Evolutionary conservation across 768 basidiomycete genomes (phyloP).

Genomic region (Coprinellus micaceus): DNA sequence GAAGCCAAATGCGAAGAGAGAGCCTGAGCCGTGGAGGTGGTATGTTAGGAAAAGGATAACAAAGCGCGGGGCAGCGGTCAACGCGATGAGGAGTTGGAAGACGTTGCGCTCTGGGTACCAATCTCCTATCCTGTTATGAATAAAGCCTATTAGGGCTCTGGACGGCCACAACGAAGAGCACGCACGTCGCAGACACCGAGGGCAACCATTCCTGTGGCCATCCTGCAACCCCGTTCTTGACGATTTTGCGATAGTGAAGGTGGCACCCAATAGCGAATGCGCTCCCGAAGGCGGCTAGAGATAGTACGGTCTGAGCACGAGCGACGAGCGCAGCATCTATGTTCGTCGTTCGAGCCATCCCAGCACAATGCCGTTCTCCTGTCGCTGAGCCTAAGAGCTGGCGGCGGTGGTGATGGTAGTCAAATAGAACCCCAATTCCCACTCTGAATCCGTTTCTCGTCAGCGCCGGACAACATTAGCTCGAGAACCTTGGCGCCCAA

Average conservation of each 20-base stretch:
- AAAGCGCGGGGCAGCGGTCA: slow-evolving; percentile 81
- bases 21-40: slow-evolving; percentile 44
- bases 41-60: slow-evolving; percentile 62
- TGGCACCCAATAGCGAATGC: slow-evolving; percentile 63
- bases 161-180: no score
- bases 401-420: no score
- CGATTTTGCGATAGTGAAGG: slow-evolving; percentile 80
- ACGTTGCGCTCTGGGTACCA: slow-evolving; percentile 84
- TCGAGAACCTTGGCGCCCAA: no score
- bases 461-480: no score
- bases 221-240: slow-evolving; percentile 77
- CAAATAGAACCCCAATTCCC: no score
- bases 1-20: slow-evolving; percentile 57
- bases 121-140: slow-evolving; percentile 84
- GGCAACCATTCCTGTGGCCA: slow-evolving; percentile 92
- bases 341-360: slow-evolving; percentile 11
- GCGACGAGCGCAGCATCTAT: slow-evolving; percentile 56
- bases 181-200: slow-evolving; percentile 81
- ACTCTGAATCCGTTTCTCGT: no score
- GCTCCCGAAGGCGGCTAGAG: slow-evolving; percentile 57
- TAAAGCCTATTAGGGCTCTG: no score
- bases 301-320: slow-evolving; percentile 61
- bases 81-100: slow-evolving; percentile 84
- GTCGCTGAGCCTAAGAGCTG: no score
- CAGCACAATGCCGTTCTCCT: no score